Evolutionary conservation across 75 land plant species (phyloP), one percentile per base, ranked within the genome.

Genomic region (Picea glauca): DNA sequence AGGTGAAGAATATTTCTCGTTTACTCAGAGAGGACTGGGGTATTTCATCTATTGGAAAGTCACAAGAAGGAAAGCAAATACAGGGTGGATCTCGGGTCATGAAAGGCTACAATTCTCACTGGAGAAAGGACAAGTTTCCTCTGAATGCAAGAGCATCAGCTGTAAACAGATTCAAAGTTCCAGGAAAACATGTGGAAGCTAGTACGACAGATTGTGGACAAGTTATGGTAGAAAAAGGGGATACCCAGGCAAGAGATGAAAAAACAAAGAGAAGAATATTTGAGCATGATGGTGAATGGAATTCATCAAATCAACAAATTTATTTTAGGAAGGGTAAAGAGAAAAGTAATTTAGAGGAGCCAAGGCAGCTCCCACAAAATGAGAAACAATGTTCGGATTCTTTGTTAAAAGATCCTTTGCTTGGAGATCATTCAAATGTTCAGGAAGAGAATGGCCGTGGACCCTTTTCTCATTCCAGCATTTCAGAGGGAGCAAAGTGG

Each of bases 81-180:
- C 21, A 38, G n/a, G n/a, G 72, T 67, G 72, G 72, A 38, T 38
- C 72, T 67, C 38, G 43, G 38, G 43, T 38, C 17, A 2, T 9
- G 3, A 70, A 70, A 70, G 23, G 23, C 54, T 38, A 70, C 73
- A 70, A 70, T 70, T 46, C 38, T 3, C 43, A 21, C 50, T 70
- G 73, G 73, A 70, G 50, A 70, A 70, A 70, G 54, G 73, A 70
- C 54, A 70, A 70, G 23, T 43, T 70, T 70, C 50, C 54, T 43
- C n/a, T 3, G 50, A 70, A 43, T 70, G 23, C 13, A 0, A 70
- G 43, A 46, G 54, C 73, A n/a, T n/a, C 73, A 38, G 7, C 43
- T 70, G 9, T 35, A 70, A 43, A 43, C 13, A 70, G n/a, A 70
- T 70, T 46, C 73, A 70, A 43, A 33, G 18, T 43, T 1, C 54